Percentiles rank a stretch among this genome's conserved stretches.
These are phyloP conservation scores for Trichophyton simii DNA, from an alignment of 2,329 filamentous ascomycete genomes.

Conservation along the genomic window DNA sequence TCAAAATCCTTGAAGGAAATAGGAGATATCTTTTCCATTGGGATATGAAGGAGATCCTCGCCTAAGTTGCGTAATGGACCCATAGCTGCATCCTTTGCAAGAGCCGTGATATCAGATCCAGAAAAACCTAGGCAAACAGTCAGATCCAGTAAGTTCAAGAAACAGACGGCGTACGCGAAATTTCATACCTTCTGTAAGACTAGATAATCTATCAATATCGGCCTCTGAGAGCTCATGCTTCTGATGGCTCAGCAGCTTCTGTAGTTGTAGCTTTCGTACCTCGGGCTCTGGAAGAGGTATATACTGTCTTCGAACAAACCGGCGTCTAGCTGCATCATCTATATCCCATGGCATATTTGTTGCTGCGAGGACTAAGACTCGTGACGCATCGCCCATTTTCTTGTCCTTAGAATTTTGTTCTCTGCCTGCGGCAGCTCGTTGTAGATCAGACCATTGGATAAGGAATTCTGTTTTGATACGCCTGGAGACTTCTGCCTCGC, in stretches of 20 bases:
- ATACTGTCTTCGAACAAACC: conserved; percentile 89
- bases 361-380: conserved; percentile 84
- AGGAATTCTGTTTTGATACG: conserved; percentile 96
- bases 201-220: conserved; percentile 64
- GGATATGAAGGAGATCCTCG: conserved; percentile 78
- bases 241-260: conserved; percentile 70
- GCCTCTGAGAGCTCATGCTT: conserved; percentile 62
- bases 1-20: conserved; percentile 75
- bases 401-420: conserved; percentile 53
- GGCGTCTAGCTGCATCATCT: conserved; percentile 79
- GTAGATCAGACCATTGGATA: conserved; percentile 92
- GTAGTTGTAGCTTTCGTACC: conserved; percentile 67
- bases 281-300: conserved; percentile 82
- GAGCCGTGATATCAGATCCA: conserved; percentile 87
- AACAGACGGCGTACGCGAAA: not conserved
- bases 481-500: conserved; percentile 84
- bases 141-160: not conserved
- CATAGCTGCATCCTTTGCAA: conserved; percentile 98
- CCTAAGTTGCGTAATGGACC: conserved; percentile 81
- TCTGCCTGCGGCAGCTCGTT: conserved; percentile 77
- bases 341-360: conserved; percentile 97
- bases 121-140: conserved; percentile 62
- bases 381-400: conserved; percentile 64
- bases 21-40: conserved; percentile 84
- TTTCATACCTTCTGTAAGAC: conserved; percentile 64